These are phyloP conservation scores for Barbatosphaeria neglecta DNA, from an alignment of 495 filamentous ascomycete genomes.

Conservation along the genomic window DNA sequence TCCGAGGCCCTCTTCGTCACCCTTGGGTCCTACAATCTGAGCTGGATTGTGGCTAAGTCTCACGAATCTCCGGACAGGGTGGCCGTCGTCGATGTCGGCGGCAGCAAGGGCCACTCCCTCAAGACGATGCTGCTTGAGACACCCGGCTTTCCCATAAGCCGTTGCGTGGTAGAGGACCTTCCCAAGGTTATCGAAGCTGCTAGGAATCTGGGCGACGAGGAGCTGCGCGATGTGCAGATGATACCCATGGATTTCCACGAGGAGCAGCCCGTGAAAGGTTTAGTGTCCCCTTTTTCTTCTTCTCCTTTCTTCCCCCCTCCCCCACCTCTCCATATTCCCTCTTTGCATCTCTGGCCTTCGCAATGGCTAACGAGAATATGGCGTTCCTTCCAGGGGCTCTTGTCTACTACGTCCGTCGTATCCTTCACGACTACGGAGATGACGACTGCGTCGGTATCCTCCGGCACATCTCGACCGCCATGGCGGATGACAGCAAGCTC, in stretches of 20 bases:
- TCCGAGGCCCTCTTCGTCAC: slow-evolving; percentile 5
- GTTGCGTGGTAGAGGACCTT: slow-evolving; percentile 22
- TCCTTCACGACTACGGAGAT: slow-evolving; percentile 21
- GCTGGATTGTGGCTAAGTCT: slow-evolving; percentile 11
- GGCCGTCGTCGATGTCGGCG: slow-evolving; percentile 24
- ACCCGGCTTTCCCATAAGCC: slow-evolving; percentile 8
- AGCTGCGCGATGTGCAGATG: slow-evolving; percentile 11
- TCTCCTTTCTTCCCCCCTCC: too few species aligned
- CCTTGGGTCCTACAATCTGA: slow-evolving; percentile 17
- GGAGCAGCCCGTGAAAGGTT: slow-evolving; percentile 18
- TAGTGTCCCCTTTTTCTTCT: too few species aligned
- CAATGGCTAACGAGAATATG: neutral
- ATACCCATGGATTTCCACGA: slow-evolving; percentile 16
- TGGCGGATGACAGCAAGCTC: slow-evolving; percentile 13
- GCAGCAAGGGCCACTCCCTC: slow-evolving; percentile 22
- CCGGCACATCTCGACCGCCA: slow-evolving; percentile 7
- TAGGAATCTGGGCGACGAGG: slow-evolving; percentile 1
- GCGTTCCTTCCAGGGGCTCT: slow-evolving; percentile 10
- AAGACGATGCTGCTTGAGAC: slow-evolving; percentile 11
- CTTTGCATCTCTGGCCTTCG: too few species aligned
- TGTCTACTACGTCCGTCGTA: slow-evolving; percentile 20
- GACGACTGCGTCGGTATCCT: slow-evolving; percentile 16
- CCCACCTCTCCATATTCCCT: too few species aligned
- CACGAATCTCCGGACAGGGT: slow-evolving; percentile 1
- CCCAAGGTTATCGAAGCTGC: slow-evolving; percentile 14